Conservation (phyloP, 306 rosid genomes). For the Quercus glauca region DNA sequence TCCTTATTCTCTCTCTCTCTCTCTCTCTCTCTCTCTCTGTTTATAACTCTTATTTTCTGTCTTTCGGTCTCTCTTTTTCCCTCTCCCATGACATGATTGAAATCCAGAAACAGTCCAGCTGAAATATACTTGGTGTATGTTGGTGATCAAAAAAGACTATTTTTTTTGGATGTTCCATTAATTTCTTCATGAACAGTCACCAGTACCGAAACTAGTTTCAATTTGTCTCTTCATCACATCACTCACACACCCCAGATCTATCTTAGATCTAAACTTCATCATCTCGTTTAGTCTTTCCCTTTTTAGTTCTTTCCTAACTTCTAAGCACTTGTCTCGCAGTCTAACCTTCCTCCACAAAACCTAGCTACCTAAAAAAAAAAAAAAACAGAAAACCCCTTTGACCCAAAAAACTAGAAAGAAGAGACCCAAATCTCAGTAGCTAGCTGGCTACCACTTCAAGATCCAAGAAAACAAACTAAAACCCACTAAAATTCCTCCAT, state of each 20-base stretch:
- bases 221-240: background rate
- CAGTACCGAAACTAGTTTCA: background rate
- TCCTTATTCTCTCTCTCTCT: background rate
- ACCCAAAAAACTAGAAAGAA: background rate
- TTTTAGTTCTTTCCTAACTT: slow-evolving; percentile 1
- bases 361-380: background rate
- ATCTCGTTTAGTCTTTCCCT: background rate
- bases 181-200: background rate
- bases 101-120: background rate
- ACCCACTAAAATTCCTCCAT: too few species aligned
- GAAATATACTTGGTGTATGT: background rate
- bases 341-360: background rate
- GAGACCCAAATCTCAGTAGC: background rate
- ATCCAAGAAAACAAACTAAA: background rate
- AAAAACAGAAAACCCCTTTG: background rate
- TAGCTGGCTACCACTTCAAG: background rate
- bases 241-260: background rate
- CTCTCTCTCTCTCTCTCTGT: background rate
- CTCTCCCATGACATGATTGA: slow-evolving; percentile 8
- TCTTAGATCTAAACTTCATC: background rate
- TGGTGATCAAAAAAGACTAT: background rate
- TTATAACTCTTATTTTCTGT: background rate
- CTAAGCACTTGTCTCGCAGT: background rate
- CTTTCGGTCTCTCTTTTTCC: background rate
- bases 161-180: background rate